Base-by-base conservation (phyloP, 176 grass and related monocot genomes). In the Calamus simplicifolius region DNA sequence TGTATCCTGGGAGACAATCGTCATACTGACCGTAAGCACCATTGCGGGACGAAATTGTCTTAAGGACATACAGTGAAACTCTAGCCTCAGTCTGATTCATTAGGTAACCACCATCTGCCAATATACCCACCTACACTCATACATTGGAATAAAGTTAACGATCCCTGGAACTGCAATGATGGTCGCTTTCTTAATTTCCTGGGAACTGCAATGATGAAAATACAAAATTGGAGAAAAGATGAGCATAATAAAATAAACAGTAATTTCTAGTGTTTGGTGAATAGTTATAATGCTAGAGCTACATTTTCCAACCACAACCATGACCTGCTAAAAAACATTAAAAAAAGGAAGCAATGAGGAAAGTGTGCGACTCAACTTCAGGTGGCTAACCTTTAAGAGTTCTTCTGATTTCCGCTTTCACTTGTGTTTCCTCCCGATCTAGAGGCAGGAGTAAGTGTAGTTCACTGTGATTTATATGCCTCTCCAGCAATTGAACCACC, bases 131-230 rank as follows among this genome's bases (percentile, higher is more conserved):
- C n/a, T n/a, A n/a, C n/a, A 12, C 7, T 43, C 35, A 12, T 43
- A 43, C 35, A 43, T 13, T 43, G 62, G 62, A 57, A 57, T 60
- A 48, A 72, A 26, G 10, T 77, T 86, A 96, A 58, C 61, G 80
- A 79, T 96, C 91, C 91, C 91, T n/a, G n/a, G n/a, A n/a, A n/a
- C n/a, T n/a, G n/a, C n/a, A n/a, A 96, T 28, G 91, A 90, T 29
- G 86, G 68, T 18, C 86, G 71, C 62, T 90, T 96, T 72, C 91
- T n/a, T n/a, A n/a, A n/a, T 87, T 69, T 96, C 86, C 61, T 86
- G 86, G 58, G 86, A 80, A 64, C 91, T 96, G 80, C 80, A 87
- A 59, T 67, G 8, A 76, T 29, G 8, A 73, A 67, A 86, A 73
- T 4, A 10, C 51, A 16, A 56, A 29, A n/a, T 62, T 4, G 56